Evolutionary conservation across 2,329 filamentous ascomycete genomes (phyloP), one percentile per base, ranked within the genome.

Genomic region (Trichophyton rubrum): DNA sequence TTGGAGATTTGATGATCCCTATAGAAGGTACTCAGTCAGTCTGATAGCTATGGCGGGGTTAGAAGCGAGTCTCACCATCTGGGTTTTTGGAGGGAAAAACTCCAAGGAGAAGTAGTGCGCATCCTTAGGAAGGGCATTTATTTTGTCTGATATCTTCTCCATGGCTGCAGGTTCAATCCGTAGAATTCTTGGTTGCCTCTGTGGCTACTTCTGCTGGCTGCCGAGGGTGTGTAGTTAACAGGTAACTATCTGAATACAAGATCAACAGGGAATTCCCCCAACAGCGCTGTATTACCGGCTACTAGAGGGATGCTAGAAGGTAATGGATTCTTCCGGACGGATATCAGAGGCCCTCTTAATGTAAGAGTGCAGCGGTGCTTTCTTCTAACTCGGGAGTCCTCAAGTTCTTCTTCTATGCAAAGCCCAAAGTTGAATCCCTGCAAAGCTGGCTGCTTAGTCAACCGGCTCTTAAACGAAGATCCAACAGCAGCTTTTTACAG

Each of bases 1-100:
- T 71, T 92, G 88, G 60, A 99, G 84, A 74, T 99, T 99, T 64
- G 89, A 87, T 69, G 93, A 95, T 66, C 93, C 93, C 81, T 83
- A 67, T 58, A 66, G 35, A 59, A 56, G 61, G 59, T 35, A 45
- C 62, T 55, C 43, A 30, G 57, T 72, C 67, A 75, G 51, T 33
- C 55, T 20, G 35, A 58, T 49, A 41, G 30, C 15, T 59, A 38
- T n/a, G 40, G 33, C 30, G 40, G 58, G 41, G 45, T 27, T 67
- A 68, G 66, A 66, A 68, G 66, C 49, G 61, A 69, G 40, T 68
- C 75, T 68, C 70, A 83, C 82, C 85, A 95, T 96, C 63, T 87
- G 82, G 55, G 93, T 99, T 79, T 97, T 99, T 64, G 93, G 93
- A 66, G 93, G 93, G 78, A 99, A 99, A 84, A 99, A 99, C 78